Percentiles rank a stretch among this genome's conserved stretches.
Conservation (phyloP, 176 grass and related monocot species). For the Saccharum spontaneum region DNA sequence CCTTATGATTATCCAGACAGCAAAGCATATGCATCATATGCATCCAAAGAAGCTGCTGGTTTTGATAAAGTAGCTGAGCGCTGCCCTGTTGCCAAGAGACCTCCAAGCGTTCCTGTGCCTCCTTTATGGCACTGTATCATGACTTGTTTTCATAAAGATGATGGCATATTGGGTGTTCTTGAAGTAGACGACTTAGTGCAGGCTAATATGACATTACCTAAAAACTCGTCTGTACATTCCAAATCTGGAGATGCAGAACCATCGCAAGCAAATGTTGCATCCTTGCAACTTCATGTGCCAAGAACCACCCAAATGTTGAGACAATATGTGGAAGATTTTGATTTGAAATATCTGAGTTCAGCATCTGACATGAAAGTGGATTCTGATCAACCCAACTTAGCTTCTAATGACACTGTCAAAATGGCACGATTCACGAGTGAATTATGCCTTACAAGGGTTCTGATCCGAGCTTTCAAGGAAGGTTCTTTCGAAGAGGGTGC, state of each 20-base stretch:
- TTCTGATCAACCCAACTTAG: conserved; percentile 24
- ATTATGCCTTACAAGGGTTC: conserved; percentile 68
- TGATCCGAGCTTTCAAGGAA: conserved; percentile 68
- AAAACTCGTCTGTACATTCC: conserved; percentile 6
- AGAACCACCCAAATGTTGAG: conserved; percentile 57
- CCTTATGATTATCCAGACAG: conserved; percentile 95
- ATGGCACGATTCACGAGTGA: conserved; percentile 15
- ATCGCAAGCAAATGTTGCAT: conserved; percentile 17
- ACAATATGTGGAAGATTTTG: conserved; percentile 49
- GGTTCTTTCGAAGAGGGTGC: conserved; percentile 88
- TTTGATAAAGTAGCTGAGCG: conserved; percentile 48
- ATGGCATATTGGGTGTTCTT: conserved; percentile 26
- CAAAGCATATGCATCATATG: conserved; percentile 56
- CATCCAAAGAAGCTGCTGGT: conserved; percentile 50
- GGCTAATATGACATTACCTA: conserved; percentile 23
- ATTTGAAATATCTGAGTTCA: conserved; percentile 33
- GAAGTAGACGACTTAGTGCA: conserved; percentile 12
- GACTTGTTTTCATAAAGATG: conserved; percentile 36
- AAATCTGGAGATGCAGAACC: conserved; percentile 25
- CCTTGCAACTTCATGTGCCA: conserved; percentile 47
- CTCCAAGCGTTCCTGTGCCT: conserved; percentile 47
- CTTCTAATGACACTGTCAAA: conserved; percentile 18
- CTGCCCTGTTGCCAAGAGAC: conserved; percentile 59
- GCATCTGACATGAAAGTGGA: conserved; percentile 23
- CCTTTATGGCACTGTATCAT: conserved; percentile 68